Conservation (phyloP, 176 grass and related monocot species). For the Rhynchospora pubera region DNA sequence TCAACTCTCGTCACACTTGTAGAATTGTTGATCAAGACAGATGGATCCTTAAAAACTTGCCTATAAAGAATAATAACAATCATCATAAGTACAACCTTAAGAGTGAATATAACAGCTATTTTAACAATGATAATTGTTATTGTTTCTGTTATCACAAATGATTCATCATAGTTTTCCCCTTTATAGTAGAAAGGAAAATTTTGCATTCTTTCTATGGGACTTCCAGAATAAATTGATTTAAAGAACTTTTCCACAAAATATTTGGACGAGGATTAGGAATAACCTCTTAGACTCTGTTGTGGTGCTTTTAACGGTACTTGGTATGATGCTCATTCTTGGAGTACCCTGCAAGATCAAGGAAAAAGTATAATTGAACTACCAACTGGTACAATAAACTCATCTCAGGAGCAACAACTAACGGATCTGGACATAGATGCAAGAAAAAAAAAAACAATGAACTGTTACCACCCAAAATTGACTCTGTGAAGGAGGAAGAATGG, state of each 20-base stretch:
- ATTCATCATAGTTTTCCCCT: conserved; percentile 10
- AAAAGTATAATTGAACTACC: neutral
- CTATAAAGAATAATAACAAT: neutral
- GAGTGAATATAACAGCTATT: neutral
- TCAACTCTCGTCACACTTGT: conserved; percentile 20
- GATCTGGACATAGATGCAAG: neutral
- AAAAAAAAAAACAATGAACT: neutral
- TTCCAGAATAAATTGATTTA: neutral
- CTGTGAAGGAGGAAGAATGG: no score
- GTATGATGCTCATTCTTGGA: conserved; percentile 31
- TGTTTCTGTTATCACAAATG: neutral
- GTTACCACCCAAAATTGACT: conserved; percentile 8
- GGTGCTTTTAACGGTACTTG: conserved; percentile 39
- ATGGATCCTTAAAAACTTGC: conserved; percentile 26
- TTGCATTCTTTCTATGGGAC: neutral
- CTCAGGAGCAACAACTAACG: conserved; percentile 16
- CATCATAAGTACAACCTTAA: neutral
- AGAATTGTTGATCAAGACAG: conserved; percentile 1
- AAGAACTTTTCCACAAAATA: neutral
- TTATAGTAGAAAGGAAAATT: conserved; percentile 10
- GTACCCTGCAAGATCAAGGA: conserved; percentile 28
- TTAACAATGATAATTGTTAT: neutral
- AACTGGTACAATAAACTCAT: neutral
- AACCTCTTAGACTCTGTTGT: conserved; percentile 60
- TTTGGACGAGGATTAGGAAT: neutral